Percentiles rank a stretch among this genome's conserved stretches.
These are phyloP conservation scores for Arabidopsis arenosa DNA, from an alignment of 345 rosid species.

Conservation along the genomic window DNA sequence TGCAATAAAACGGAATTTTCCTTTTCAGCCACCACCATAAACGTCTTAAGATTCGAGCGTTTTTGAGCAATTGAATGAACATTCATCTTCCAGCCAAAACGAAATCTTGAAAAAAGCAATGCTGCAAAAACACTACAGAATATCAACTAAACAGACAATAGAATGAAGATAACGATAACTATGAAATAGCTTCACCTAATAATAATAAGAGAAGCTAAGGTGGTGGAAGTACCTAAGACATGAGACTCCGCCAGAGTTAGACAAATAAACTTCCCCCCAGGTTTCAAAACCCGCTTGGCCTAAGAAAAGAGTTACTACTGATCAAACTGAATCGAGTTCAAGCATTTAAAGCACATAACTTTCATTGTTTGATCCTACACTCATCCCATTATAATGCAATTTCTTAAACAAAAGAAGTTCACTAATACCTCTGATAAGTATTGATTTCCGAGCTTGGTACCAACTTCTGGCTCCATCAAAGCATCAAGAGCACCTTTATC, in stretches of 20 bases:
- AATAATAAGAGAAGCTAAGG: constrained; percentile 13
- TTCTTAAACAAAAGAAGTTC: constrained; percentile 6
- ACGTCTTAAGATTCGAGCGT: constrained; percentile 64
- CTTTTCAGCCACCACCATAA: constrained; percentile 80
- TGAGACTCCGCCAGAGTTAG: constrained; percentile 90
- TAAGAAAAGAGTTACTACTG: constrained; percentile 38
- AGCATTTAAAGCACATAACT: constrained; percentile 12
- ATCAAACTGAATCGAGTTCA: not conserved
- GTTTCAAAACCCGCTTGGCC: constrained; percentile 78
- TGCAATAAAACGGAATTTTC: constrained; percentile 55
- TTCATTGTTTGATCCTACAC: constrained; percentile 19
- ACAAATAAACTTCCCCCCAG: constrained; percentile 82
- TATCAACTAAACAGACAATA: constrained; percentile 19
- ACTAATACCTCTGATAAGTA: constrained; percentile 77
- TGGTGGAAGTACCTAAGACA: constrained; percentile 66
- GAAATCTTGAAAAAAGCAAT: constrained; percentile 78
- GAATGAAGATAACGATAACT: not conserved
- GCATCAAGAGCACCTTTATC: constrained; percentile 99
- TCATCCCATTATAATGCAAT: not conserved
- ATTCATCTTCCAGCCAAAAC: constrained; percentile 83
- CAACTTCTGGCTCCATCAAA: constrained; percentile 91
- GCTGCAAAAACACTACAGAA: constrained; percentile 51
- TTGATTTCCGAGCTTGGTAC: constrained; percentile 69
- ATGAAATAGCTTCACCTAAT: not conserved
- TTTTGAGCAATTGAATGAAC: constrained; percentile 67